Conservation (phyloP, 176 grass and related monocot genomes). For the Carex kokanica region DNA sequence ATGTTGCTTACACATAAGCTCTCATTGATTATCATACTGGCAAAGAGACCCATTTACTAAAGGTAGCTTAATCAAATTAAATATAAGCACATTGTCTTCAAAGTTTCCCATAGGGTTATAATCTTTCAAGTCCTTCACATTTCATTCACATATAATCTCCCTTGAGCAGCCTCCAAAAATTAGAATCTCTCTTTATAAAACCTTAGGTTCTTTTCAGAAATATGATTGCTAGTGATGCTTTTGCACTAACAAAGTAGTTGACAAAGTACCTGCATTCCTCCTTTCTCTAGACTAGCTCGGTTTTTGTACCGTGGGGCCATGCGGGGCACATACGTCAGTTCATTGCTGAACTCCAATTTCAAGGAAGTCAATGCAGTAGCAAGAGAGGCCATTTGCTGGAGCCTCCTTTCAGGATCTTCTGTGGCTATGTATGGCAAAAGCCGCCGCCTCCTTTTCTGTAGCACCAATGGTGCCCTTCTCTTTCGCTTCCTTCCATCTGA, state of each 20-base stretch:
- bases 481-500: conserved; percentile 58
- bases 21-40: not conserved
- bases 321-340: conserved; percentile 53
- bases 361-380: conserved; percentile 65
- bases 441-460: conserved; percentile 78
- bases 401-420: conserved; percentile 43
- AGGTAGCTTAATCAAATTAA: not conserved
- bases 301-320: conserved; percentile 64
- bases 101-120: not conserved
- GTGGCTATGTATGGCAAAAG: conserved; percentile 66
- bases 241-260: not conserved
- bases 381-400: conserved; percentile 81
- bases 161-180: not conserved
- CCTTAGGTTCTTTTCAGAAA: not conserved
- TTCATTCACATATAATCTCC: not conserved
- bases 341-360: conserved; percentile 70
- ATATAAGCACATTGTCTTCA: not conserved
- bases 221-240: not conserved
- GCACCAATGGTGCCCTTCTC: conserved; percentile 48
- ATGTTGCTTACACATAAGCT: not conserved
- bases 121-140: not conserved
- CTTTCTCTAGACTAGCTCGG: conserved; percentile 59
- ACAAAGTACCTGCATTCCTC: conserved; percentile 74
- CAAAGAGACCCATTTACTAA: not conserved
- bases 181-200: not conserved